Base-by-base conservation (phyloP, 805 yeast species). In the Huiozyma naganishii region DNA sequence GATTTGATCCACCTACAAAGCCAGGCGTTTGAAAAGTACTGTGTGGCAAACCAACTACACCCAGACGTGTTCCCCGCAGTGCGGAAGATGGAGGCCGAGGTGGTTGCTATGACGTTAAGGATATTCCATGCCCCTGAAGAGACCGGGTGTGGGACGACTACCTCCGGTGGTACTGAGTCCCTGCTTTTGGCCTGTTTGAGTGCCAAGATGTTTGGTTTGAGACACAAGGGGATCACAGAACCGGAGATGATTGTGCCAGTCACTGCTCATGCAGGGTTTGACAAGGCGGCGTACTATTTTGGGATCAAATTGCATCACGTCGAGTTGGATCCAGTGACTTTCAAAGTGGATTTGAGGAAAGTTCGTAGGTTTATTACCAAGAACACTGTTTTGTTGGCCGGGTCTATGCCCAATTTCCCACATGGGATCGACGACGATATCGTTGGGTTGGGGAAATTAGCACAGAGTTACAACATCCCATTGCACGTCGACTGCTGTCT, bases 61-160 rank as follows among this genome's bases (percentile, higher is more conserved):
- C 98, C 98, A 0, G 97, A 90, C 64, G 92, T 88, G 4, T 90
- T 90, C 58, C 98, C 97, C 0, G 97, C 94, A 6, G 84, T 90
- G 6, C 77, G 98, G 37, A 88, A 90, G 62, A 89, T 90, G 95
- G 98, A 90, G 59, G 70, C 95, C 6, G 97, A 92, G 57, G 86
- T 89, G 8, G 97, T 90, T 4, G 70, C 90, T 1, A 92, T 92
- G 97, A 89, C 83, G 5, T 67, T 92, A 49, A 72, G 70, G 13
- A 57, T 89, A 54, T 90, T 82, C 68, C 73, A 89, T 61, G 95
- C 90, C 0, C 96, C 97, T 0, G 66, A 69, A 40, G 57, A 50
- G 9, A 51, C 67, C 1, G 69, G 71, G 1, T 78, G 79, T 28
- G 97, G 97, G 11, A 79, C 92, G 6, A 75, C 95, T 0, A 81